Conservation (phyloP, 163 green algal genomes). For the Coccomyxa subellipsoidea region DNA sequence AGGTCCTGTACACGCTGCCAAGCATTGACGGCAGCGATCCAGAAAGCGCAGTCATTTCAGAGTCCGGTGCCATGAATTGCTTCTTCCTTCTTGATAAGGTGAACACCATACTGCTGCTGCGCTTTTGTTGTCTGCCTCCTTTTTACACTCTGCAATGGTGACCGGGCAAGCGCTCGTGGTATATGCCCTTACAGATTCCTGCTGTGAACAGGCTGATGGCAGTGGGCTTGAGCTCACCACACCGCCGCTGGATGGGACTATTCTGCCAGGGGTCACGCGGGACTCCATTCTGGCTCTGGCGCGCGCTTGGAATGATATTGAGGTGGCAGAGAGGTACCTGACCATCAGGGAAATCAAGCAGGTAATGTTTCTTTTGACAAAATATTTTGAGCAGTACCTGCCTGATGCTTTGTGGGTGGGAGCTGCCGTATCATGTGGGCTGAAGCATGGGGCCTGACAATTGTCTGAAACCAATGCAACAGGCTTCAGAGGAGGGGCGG, state of each 20-base stretch:
- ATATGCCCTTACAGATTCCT: no score
- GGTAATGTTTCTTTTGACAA: no score
- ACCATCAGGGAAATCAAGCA: conserved; percentile 51
- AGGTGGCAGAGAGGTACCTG: conserved; percentile 54
- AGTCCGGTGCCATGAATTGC: conserved; percentile 76
- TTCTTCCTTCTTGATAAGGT: conserved; percentile 62
- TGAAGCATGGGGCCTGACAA: neutral
- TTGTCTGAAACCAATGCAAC: neutral
- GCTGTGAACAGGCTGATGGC: conserved; percentile 13
- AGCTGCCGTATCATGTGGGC: no score
- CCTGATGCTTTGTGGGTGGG: no score
- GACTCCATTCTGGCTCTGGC: conserved; percentile 85
- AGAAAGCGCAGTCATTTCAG: conserved; percentile 43
- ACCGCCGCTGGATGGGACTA: conserved; percentile 84
- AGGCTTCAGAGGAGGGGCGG: conserved; percentile 33
- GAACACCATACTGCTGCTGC: neutral
- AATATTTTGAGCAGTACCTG: no score
- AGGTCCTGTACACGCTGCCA: conserved; percentile 55
- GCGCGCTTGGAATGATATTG: conserved; percentile 29
- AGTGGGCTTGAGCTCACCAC: conserved; percentile 55
- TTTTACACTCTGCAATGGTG: no score
- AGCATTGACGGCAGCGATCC: conserved; percentile 26
- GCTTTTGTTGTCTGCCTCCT: neutral
- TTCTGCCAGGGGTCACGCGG: conserved; percentile 88
- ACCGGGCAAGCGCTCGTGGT: no score